Evolutionary conservation across 768 basidiomycete genomes (phyloP).

Genomic region (Lactarius quietus): DNA sequence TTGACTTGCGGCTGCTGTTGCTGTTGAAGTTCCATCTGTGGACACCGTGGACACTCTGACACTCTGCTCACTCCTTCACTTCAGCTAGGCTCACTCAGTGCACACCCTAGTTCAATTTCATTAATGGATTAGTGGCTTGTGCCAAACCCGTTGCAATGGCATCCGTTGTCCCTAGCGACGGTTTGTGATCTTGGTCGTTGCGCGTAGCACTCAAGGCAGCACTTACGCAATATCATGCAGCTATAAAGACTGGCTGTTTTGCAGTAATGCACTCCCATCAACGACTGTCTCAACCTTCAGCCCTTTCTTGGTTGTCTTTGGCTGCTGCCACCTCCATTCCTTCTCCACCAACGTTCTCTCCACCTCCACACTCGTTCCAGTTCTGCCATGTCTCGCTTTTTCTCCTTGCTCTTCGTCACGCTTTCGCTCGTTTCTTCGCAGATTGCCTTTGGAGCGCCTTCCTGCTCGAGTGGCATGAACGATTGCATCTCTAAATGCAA

Average conservation of each 20-base stretch:
- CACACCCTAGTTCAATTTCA: neutral
- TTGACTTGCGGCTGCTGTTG: slow-evolving; percentile 19
- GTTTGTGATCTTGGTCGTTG: neutral
- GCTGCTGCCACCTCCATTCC: slow-evolving; percentile 19
- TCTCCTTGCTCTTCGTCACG: slow-evolving; percentile 30
- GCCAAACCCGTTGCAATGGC: neutral
- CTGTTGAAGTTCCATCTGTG: slow-evolving; percentile 10
- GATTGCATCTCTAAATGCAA: slow-evolving; percentile 23
- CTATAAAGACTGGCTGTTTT: neutral
- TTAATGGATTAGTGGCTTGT: neutral
- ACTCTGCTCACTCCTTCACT: no score
- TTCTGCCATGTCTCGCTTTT: slow-evolving; percentile 29
- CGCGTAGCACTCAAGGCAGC: neutral
- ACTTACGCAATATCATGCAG: no score
- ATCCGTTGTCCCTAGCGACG: neutral
- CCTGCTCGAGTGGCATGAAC: neutral
- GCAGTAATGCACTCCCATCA: neutral
- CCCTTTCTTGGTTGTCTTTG: slow-evolving; percentile 29
- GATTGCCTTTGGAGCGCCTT: slow-evolving; percentile 17
- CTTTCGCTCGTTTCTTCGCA: slow-evolving; percentile 21
- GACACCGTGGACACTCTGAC: neutral
- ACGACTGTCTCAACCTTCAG: slow-evolving; percentile 9
- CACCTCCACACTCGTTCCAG: slow-evolving; percentile 23
- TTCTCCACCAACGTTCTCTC: slow-evolving; percentile 25
- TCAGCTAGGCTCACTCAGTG: neutral